Evolutionary conservation across 2,329 filamentous ascomycete species (phyloP), one percentile per base, ranked within the genome.

Genomic region (Geosmithia flava): DNA sequence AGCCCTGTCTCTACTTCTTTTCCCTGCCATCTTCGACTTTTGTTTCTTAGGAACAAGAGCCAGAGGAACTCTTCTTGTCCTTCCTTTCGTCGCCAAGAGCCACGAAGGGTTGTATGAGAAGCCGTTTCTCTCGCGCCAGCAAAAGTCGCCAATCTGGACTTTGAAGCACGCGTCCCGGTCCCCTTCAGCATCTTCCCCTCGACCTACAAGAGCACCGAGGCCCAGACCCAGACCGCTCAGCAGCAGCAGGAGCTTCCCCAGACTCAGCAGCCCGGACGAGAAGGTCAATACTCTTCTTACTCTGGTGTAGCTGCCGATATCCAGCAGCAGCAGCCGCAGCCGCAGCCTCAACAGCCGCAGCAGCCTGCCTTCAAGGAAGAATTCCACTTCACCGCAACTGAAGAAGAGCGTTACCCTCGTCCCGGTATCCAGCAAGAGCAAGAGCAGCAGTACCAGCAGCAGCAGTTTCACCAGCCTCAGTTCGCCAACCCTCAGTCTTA

Each of bases 141-240:
- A 82, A 81, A 85, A 83, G 82, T 85, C 85, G 87, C 76, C 87
- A 96, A 88, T 78, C 90, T 96, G 90, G 90, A 96, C 87, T 96
- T 95, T 93, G 90, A 95, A 86, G 89, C 90, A 75, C 87, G 89
- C 74, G 87, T 96, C 74, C 88, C 91, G 79, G 93, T 97, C 75
- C 91, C 91, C 76, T 95, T 96, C 83, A 96, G 89, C 87, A 86
- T 96, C 85, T 96, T 97, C 83, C 91, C 91, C 78, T 95, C 89
- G 72, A 87, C 89, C 74, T 97, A 96, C 81, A 81, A 85, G 69
- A 76, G 75, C 68, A 67, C 66, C 62, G 67, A 66, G 55, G 59
- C 59, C 53, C 61, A 68, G 56, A 64, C 76, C 73, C 75, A 72
- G 64, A 71, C 61, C 54, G 48, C 48, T 29, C 72, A 62, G 67